phyloP scores from a whole-genome alignment of 116 monocot species.

The Zostera marina region DNA sequence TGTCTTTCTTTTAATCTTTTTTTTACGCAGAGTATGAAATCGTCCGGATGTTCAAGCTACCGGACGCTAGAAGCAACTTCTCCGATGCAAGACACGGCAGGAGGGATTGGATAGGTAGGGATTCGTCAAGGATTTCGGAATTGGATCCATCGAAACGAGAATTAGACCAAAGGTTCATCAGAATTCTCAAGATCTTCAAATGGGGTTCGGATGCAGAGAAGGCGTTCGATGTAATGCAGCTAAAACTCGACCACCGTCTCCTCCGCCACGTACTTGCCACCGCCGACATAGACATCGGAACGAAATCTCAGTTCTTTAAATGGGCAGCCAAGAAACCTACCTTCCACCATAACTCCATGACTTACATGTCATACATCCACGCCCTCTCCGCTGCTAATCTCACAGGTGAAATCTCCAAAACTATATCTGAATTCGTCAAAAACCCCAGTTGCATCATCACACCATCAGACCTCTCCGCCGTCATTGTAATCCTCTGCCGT shows the following conservation, averaged over 20 bases:
- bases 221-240: slow-evolving; percentile 78
- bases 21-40: slow-evolving; percentile 49
- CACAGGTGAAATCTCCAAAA: slow-evolving; percentile 69
- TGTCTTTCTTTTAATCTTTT: no score
- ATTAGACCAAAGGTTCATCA: slow-evolving; percentile 67
- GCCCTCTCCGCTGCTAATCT: slow-evolving; percentile 46
- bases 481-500: slow-evolving; percentile 50
- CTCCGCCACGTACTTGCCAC: slow-evolving; percentile 48
- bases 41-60: slow-evolving; percentile 62
- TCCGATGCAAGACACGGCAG: neutral
- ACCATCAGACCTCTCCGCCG: slow-evolving; percentile 42
- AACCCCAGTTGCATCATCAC: slow-evolving; percentile 31
- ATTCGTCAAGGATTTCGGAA: slow-evolving; percentile 1
- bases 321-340: slow-evolving; percentile 59
- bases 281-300: slow-evolving; percentile 37
- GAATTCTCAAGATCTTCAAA: slow-evolving; percentile 93
- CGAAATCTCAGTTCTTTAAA: slow-evolving; percentile 71
- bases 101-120: neutral
- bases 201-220: slow-evolving; percentile 97
- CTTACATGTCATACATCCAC: slow-evolving; percentile 68
- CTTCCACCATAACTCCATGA: slow-evolving; percentile 58
- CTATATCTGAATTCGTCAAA: slow-evolving; percentile 60
- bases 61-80: neutral
- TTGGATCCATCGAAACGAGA: slow-evolving; percentile 14
- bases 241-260: slow-evolving; percentile 69